Conservation (phyloP, 208 protist genomes). For the Wallacemonas rigidus region DNA sequence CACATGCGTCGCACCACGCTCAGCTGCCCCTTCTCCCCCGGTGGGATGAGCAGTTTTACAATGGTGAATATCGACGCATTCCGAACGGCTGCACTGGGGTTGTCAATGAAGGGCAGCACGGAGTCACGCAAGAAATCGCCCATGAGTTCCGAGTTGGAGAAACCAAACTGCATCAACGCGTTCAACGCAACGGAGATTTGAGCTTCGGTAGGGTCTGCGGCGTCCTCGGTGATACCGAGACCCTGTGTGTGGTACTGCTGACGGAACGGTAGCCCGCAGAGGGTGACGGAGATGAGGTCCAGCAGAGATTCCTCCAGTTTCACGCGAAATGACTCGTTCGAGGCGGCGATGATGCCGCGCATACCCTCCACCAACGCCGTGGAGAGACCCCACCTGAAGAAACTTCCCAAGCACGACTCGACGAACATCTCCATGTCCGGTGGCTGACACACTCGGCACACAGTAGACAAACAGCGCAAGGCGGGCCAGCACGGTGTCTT, state of each 20-base stretch:
- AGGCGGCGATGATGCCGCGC: constrained; percentile 73
- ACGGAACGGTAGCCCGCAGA: constrained; percentile 83
- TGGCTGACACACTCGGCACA: constrained; percentile 57
- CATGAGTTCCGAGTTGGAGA: constrained; percentile 89
- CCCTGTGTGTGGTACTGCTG: constrained; percentile 45
- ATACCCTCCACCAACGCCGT: constrained; percentile 83
- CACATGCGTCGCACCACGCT: constrained; percentile 85
- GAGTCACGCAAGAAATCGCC: constrained; percentile 87
- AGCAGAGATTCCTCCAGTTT: constrained; percentile 82
- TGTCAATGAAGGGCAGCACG: constrained; percentile 87
- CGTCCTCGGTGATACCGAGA: constrained; percentile 18
- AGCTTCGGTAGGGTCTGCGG: constrained; percentile 52
- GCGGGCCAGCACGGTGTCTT: constrained; percentile 76
- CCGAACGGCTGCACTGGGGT: constrained; percentile 58
- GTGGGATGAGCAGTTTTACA: constrained; percentile 79
- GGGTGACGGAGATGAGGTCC: constrained; percentile 89
- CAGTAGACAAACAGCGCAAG: constrained; percentile 68
- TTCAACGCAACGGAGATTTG: constrained; percentile 83
- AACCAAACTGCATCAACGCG: constrained; percentile 86
- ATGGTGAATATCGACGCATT: constrained; percentile 85
- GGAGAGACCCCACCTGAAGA: constrained; percentile 88
- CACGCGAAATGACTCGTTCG: constrained; percentile 51
- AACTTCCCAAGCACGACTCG: constrained; percentile 70
- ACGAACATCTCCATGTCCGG: constrained; percentile 74
- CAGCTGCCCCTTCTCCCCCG: constrained; percentile 59